Base-by-base conservation (phyloP, 202 grass and related monocot genomes). In the Zoysia matrella region DNA sequence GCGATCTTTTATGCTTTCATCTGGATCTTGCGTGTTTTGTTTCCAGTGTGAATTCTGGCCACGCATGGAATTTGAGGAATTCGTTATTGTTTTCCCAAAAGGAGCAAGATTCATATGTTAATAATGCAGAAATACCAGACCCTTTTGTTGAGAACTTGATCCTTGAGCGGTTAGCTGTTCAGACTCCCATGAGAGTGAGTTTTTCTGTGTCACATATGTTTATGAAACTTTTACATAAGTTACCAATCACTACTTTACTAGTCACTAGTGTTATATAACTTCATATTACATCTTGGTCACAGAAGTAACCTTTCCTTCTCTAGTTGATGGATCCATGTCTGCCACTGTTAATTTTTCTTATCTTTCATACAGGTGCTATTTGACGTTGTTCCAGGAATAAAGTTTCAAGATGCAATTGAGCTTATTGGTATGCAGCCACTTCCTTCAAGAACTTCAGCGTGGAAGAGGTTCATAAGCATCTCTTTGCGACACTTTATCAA, bases 101-200 rank as follows among this genome's bases (percentile, higher is more conserved):
- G 62, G 83, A 84, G 56, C 80, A 89, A 74, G 76, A 79, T 86
- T 80, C 53, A 70, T 82, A 80, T 86, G 84, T 80, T 72, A 72
- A 77, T 62, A 73, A 68, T 69, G 80, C 69, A 76, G 90, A 80
- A 63, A 86, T 88, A 83, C 72, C 81, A 75, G 95, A 98, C 54
- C 82, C 92, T 86, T 98, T 98, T 91, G 95, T 94, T 42, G 92
- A 98, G 76, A 98, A 98, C 79, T 85, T 98, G 76, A 93, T 98
- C 91, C 95, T 94, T 78, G 90, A 98, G 76, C 87, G 88, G 65
- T 53, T 98, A 84, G 89, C 90, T 68, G 90, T 94, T 79, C 95
- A 94, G 88, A 89, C 92, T 77, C 91, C 95, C 70, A 94, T 98
- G 75, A 98, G 84, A 86, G 92, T 94, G 73, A 81, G 86, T 4